These are phyloP conservation scores for Arbutus unedo DNA, from an alignment of 148 eudicot species.

Conservation along the genomic window DNA sequence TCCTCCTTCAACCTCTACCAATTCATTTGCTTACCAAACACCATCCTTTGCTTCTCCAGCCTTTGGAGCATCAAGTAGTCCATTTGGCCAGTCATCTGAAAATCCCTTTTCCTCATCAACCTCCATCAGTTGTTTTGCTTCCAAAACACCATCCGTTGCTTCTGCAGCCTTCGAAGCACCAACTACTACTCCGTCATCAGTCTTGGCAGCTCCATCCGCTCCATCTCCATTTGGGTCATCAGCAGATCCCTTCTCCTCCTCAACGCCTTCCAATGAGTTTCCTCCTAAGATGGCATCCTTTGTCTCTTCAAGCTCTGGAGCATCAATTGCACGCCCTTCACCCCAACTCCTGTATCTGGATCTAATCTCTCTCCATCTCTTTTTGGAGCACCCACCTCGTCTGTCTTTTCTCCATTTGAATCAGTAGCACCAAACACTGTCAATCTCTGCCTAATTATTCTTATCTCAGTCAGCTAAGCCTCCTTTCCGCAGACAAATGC, in stretches of 20 bases:
- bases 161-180: no score
- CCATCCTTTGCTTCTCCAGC: neutral
- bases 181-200: neutral
- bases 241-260: conserved; percentile 5
- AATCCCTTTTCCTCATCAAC: no score
- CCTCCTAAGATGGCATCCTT: neutral
- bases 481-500: neutral
- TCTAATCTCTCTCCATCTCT: neutral
- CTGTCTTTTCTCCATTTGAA: neutral
- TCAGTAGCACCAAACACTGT: neutral
- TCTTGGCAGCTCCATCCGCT: neutral
- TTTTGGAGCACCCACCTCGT: neutral
- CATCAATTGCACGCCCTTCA: neutral
- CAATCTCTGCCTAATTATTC: neutral
- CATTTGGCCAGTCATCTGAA: no score
- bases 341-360: neutral
- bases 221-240: neutral
- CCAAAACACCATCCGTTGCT: no score
- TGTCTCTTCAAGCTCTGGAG: conserved; percentile 1
- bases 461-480: neutral
- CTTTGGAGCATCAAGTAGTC: neutral
- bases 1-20: conserved; percentile 8
- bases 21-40: conserved; percentile 10
- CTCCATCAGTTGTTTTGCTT: no score
- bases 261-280: neutral